These are phyloP conservation scores for Ophiostoma sp. DNA, from an alignment of 2,329 filamentous ascomycete genomes.

Conservation along the genomic window DNA sequence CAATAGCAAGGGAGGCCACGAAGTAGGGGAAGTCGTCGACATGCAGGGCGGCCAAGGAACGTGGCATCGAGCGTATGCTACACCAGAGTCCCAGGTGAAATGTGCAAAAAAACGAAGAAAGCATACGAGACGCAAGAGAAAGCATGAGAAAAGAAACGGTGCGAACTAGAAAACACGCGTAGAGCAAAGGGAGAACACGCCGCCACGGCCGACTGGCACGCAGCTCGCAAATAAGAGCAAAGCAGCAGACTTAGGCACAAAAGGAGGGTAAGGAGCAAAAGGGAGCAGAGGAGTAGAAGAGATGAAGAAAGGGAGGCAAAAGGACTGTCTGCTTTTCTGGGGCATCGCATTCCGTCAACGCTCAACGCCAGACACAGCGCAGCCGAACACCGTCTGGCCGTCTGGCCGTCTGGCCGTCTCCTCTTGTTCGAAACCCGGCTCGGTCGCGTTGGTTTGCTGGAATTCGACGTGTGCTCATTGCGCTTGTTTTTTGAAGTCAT, in stretches of 20 bases:
- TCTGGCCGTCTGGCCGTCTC: neutral
- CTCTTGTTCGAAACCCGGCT: neutral
- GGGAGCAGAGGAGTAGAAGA: neutral
- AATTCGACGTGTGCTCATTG: neutral
- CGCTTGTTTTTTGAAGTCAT: neutral
- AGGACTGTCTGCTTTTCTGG: neutral
- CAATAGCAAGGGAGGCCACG: neutral
- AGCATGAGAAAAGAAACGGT: neutral
- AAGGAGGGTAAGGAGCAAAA: neutral
- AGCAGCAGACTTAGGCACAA: neutral
- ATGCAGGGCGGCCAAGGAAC: slow-evolving; percentile 11
- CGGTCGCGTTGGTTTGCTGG: neutral
- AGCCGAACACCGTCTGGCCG: neutral
- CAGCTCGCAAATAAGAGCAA: neutral
- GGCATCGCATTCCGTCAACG: neutral
- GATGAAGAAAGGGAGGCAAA: slow-evolving; percentile 11
- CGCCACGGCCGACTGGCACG: neutral
- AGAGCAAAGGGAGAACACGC: slow-evolving; percentile 6
- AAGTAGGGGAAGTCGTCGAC: neutral
- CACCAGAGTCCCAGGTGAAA: neutral
- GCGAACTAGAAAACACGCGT: neutral
- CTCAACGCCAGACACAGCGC: neutral
- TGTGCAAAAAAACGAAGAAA: neutral
- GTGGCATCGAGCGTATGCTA: neutral
- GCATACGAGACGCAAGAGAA: neutral